Conservation (phyloP, 192 early-diverging fungal genomes). For the Glomus cerebriforme region DNA sequence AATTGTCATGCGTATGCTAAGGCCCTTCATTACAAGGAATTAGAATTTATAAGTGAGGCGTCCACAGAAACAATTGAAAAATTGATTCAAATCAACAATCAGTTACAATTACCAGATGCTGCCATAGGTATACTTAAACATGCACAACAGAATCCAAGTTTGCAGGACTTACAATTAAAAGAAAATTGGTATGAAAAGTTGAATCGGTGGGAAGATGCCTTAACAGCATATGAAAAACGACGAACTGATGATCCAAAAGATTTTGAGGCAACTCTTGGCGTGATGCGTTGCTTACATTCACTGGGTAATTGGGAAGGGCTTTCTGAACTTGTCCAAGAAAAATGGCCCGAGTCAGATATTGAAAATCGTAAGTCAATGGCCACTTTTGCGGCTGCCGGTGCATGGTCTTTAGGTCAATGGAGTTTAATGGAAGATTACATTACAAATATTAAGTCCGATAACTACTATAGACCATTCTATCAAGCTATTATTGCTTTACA, state of each 20-base stretch:
- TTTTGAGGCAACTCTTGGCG: constrained; percentile 74
- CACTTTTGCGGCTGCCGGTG: constrained; percentile 85
- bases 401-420: constrained; percentile 90
- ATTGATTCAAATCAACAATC: constrained; percentile 92
- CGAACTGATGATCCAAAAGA: constrained; percentile 79
- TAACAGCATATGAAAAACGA: constrained; percentile 78
- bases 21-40: constrained; percentile 98
- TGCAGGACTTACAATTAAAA: constrained; percentile 79
- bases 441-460: constrained; percentile 71
- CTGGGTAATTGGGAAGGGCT: constrained; percentile 92
- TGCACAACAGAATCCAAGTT: constrained; percentile 72
- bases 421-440: constrained; percentile 92
- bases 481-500: constrained; percentile 83
- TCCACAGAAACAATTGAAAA: constrained; percentile 84
- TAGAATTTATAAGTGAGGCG: constrained; percentile 85
- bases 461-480: constrained; percentile 84
- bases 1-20: constrained; percentile 96
- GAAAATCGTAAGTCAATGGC: constrained; percentile 78
- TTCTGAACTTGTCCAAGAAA: constrained; percentile 74
- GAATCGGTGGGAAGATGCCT: constrained; percentile 91
- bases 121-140: constrained; percentile 92
- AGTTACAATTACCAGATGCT: constrained; percentile 94
- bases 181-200: constrained; percentile 94
- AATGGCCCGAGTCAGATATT: constrained; percentile 63
- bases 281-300: constrained; percentile 91